Percentiles rank a stretch among this genome's conserved stretches.
Evolutionary conservation across 305 asterid species (phyloP).

Genomic region (Fraxinus xanthoxyloides): DNA sequence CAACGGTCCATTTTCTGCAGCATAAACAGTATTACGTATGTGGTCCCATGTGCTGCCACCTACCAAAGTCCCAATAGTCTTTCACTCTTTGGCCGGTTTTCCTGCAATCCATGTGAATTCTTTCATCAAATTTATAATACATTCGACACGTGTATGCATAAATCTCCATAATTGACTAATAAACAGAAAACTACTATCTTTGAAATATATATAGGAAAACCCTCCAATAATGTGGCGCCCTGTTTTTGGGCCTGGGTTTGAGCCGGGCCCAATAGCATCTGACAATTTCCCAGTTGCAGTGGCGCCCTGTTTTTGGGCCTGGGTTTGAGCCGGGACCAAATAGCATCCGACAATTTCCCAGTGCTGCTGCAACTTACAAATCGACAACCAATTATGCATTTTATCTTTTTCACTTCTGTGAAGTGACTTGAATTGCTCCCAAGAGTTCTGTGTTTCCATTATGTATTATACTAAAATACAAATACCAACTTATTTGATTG

Average conservation of each 20-base stretch:
- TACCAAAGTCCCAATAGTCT: neutral
- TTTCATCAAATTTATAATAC: neutral
- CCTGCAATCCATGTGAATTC: conserved; percentile 2
- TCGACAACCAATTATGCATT: neutral
- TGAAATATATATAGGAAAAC: neutral
- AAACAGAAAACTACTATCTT: neutral
- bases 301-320: too few species aligned
- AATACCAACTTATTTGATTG: neutral
- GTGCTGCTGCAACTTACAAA: neutral
- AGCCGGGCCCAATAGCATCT: too few species aligned
- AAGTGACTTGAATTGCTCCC: neutral
- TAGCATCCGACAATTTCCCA: neutral
- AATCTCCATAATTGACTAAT: neutral
- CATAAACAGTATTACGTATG: neutral
- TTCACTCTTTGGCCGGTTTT: neutral
- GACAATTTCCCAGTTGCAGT: too few species aligned
- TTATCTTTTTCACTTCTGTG: neutral
- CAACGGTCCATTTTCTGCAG: neutral
- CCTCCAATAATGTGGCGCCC: too few species aligned
- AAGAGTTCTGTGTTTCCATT: neutral
- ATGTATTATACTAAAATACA: neutral
- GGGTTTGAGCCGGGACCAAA: too few species aligned
- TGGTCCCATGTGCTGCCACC: neutral
- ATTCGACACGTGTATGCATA: neutral
- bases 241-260: too few species aligned